Evolutionary conservation across 1,284 basidiomycete genomes (phyloP), one percentile per base, ranked within the genome.

Genomic region (Cryptococcus sp.): DNA sequence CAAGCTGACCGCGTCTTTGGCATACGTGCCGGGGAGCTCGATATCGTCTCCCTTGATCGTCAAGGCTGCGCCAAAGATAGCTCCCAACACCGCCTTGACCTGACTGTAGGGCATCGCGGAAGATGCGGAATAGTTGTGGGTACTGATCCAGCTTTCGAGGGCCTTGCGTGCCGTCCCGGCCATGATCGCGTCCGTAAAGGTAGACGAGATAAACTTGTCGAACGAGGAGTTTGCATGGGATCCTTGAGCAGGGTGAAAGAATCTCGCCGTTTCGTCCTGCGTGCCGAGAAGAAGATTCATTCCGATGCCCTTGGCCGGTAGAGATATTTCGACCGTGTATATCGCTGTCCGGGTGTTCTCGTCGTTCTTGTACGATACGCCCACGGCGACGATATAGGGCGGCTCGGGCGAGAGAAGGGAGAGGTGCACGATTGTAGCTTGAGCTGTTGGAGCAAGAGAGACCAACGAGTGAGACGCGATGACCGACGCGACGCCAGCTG

Each of bases 241-340:
- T 24, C 23, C 1, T 10, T 10, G 5, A 21, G 3, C 2, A 1
- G n/a, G n/a, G 10, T 34, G 21, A 32, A 66, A 56, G 36, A 63
- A 60, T 2, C 34, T 48, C 9, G 55, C 45, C 0, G 67, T 63
- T 21, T 44, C 48, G 2, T 47, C 47, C 5, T 62, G 52, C 4
- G 53, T 60, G 3, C 66, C 66, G 14, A 71, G 47, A 0, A 71
- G 55, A 16, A 53, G 44, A 12, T 61, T 58, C 46, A 71, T 57
- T 1, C 69, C 69, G 9, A 71, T 51, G 2, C 69, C 68, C 7
- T 48, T 52, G 4, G 45, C 36, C 5, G 69, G 68, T 5, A 69
- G 16, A 1, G 50, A 50, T 2, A 69, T 48, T 43, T 69, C 69
- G 37, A 57, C 54, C 4, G 59, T 58, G 55, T 69, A 60, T 14